Conservation (phyloP, 1,284 basidiomycete species). For the Grifola frondosa region DNA sequence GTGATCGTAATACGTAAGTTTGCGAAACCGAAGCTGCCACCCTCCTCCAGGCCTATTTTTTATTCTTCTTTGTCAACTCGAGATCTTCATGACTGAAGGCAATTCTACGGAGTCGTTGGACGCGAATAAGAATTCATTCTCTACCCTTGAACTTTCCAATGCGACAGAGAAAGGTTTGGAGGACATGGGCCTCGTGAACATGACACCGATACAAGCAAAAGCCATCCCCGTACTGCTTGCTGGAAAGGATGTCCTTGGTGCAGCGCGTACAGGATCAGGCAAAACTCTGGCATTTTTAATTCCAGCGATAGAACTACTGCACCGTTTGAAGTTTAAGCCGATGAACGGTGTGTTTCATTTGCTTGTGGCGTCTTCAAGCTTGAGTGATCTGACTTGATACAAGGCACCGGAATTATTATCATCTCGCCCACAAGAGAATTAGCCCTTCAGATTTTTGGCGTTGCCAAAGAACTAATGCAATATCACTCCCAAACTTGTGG, state of each 20-base stretch:
- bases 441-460: conserved; percentile 97
- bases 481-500: conserved; percentile 99
- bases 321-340: conserved; percentile 94
- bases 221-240: conserved; percentile 93
- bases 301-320: conserved; percentile 89
- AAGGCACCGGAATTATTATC: conserved; percentile 94
- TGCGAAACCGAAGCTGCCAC: no score
- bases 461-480: conserved; percentile 94
- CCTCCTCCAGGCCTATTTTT: no score
- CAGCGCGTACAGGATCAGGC: conserved; percentile 96
- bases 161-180: conserved; percentile 72
- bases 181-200: conserved; percentile 93
- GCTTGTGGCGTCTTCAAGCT: not conserved
- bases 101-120: no score
- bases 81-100: no score
- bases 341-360: conserved; percentile 71
- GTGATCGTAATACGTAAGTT: no score
- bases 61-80: no score
- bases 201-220: conserved; percentile 94
- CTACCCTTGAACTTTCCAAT: conserved; percentile 76
- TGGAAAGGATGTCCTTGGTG: conserved; percentile 94
- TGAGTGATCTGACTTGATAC: not conserved
- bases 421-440: conserved; percentile 97
- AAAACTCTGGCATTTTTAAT: conserved; percentile 97
- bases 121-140: conserved; percentile 72